A percentile compares a stretch with the other conserved stretches of the same genome.
These are phyloP conservation scores for Castanea mollissima DNA, from an alignment of 306 rosid species.

Conservation along the genomic window DNA sequence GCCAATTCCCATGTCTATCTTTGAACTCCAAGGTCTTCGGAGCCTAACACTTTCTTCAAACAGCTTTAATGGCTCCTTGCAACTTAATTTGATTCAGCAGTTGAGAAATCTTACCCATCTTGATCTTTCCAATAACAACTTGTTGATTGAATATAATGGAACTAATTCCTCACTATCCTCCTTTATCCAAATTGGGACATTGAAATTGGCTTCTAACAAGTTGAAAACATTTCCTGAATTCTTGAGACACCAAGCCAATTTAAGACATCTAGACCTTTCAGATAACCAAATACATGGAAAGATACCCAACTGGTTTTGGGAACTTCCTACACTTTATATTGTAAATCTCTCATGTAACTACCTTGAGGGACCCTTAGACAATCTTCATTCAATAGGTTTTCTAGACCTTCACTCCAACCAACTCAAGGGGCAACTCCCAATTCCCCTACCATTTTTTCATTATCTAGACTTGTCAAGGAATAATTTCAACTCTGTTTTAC, in stretches of 20 bases:
- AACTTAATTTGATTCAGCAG: too few relatives aligned
- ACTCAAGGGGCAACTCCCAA: neutral
- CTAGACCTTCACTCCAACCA: slow-evolving; percentile 30
- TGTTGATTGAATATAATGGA: neutral
- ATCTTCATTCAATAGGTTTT: neutral
- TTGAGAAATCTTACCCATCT: slow-evolving; percentile 17
- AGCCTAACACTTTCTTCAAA: neutral
- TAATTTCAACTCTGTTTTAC: slow-evolving; percentile 12
- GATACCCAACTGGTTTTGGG: slow-evolving; percentile 56
- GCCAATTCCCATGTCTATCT: neutral
- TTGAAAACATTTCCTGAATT: slow-evolving; percentile 31
- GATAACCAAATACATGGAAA: slow-evolving; percentile 30
- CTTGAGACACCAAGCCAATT: slow-evolving; percentile 20
- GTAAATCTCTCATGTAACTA: slow-evolving; percentile 2
- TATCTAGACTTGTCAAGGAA: slow-evolving; percentile 24
- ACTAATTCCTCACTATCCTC: neutral
- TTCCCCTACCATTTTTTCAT: fast-evolving
- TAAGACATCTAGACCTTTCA: slow-evolving; percentile 36
- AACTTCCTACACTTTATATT: fast-evolving
- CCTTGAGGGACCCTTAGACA: neutral
- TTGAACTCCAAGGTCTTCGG: neutral
- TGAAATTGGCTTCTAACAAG: slow-evolving; percentile 41
- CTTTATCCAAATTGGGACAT: slow-evolving; percentile 1
- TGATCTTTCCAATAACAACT: slow-evolving; percentile 40
- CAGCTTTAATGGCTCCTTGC: slow-evolving; percentile 1